Evolutionary conservation across 2,329 filamentous ascomycete genomes (phyloP).

Genomic region (Fusarium sp.): DNA sequence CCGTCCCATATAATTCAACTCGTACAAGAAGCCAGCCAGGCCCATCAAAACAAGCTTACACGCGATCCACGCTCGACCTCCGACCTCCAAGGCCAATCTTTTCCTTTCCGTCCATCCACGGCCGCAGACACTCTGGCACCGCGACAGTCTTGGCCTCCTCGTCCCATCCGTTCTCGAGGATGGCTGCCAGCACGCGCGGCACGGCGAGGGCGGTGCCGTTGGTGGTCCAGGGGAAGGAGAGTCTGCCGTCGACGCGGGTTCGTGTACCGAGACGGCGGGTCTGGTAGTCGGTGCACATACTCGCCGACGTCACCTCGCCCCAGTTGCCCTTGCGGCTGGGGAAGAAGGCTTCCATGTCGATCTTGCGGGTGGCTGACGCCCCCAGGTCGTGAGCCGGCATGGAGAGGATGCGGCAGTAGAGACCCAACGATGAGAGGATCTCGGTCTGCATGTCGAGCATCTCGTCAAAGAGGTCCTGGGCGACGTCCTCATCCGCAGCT

Average conservation of each 20-base stretch:
- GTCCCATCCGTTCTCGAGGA: slow-evolving; percentile 93
- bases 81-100: slow-evolving; percentile 64
- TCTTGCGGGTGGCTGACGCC: slow-evolving; percentile 86
- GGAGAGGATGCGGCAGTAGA: slow-evolving; percentile 89
- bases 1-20: slow-evolving; percentile 16
- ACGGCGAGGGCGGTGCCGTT: slow-evolving; percentile 96
- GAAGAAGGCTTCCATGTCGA: slow-evolving; percentile 95
- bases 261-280: slow-evolving; percentile 83
- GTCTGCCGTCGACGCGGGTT: slow-evolving; percentile 67
- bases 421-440: slow-evolving; percentile 79
- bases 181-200: slow-evolving; percentile 86
- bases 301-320: slow-evolving; percentile 93
- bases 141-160: slow-evolving; percentile 73
- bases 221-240: slow-evolving; percentile 86
- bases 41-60: slow-evolving; percentile 31
- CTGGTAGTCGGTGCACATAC: slow-evolving; percentile 96
- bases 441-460: slow-evolving; percentile 89
- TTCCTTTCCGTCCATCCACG: slow-evolving; percentile 84
- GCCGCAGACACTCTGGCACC: slow-evolving; percentile 82
- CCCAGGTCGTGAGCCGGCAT: slow-evolving; percentile 93
- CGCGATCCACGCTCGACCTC: slow-evolving; percentile 44
- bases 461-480: slow-evolving; percentile 78
- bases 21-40: slow-evolving; percentile 25
- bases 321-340: slow-evolving; percentile 80
- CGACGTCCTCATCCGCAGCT: slow-evolving; percentile 61